These are phyloP conservation scores for Tylopilus vinaceipallidus DNA, from an alignment of 768 basidiomycete species.

Conservation along the genomic window DNA sequence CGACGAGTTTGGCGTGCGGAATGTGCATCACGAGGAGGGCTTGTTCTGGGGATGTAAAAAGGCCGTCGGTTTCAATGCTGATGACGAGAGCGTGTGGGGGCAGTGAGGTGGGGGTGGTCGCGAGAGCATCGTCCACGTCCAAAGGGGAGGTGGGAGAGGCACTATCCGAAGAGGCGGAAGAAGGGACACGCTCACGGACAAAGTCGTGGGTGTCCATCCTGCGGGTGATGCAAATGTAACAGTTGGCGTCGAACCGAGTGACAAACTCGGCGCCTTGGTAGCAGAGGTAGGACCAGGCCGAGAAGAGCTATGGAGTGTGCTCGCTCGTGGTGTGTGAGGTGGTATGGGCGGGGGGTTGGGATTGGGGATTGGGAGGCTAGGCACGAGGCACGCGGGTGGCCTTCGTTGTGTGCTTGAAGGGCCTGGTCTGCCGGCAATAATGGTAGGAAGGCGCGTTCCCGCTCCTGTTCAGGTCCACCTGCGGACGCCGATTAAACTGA, in stretches of 20 bases:
- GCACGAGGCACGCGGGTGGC: slow-evolving; percentile 48
- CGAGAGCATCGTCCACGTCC: slow-evolving; percentile 36
- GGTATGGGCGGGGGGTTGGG: slow-evolving; percentile 11
- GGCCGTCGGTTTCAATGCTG: no score
- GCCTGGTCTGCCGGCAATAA: slow-evolving; percentile 46
- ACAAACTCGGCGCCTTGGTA: slow-evolving; percentile 99
- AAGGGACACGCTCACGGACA: slow-evolving; percentile 50
- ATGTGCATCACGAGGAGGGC: no score
- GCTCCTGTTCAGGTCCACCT: slow-evolving; percentile 25
- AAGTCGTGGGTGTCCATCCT: slow-evolving; percentile 97
- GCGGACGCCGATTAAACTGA: slow-evolving; percentile 84
- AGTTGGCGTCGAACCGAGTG: slow-evolving; percentile 95
- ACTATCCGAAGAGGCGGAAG: background rate
- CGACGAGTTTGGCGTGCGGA: no score
- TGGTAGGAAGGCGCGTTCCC: slow-evolving; percentile 1
- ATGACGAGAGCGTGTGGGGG: slow-evolving; percentile 82
- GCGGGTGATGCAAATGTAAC: slow-evolving; percentile 76
- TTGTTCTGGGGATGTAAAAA: no score
- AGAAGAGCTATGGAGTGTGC: slow-evolving; percentile 56
- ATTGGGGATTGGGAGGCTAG: slow-evolving; percentile 30
- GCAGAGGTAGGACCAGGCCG: slow-evolving; percentile 93
- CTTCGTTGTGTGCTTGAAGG: slow-evolving; percentile 83
- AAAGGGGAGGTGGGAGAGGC: background rate
- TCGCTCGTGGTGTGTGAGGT: slow-evolving; percentile 13
- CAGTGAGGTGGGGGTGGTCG: slow-evolving; percentile 59